A percentile compares a stretch with the other conserved stretches of the same genome.
Evolutionary conservation across 495 filamentous ascomycete genomes (phyloP).

Genomic region (Hypoxylon lienhwacheense): DNA sequence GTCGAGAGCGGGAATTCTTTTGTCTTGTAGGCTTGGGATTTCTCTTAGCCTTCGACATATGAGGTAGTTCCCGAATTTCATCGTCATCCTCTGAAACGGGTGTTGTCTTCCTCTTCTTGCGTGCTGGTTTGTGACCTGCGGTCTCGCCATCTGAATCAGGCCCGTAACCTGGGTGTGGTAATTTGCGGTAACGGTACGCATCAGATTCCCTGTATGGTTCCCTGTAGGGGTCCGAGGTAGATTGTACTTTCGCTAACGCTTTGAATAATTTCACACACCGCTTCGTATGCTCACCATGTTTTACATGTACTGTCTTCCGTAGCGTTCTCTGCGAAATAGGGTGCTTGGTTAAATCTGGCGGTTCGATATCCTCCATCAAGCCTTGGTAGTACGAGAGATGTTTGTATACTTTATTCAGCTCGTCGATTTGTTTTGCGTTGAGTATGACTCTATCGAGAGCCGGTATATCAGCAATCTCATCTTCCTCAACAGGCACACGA

Average conservation of each 20-base stretch:
- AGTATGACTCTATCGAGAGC: constrained; percentile 47
- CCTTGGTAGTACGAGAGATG: constrained; percentile 39
- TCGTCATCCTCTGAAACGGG: constrained; percentile 27
- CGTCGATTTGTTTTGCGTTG: constrained; percentile 37
- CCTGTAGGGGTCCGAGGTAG: constrained; percentile 25
- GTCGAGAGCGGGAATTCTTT: constrained; percentile 1
- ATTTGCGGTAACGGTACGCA: constrained; percentile 29
- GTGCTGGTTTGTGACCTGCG: constrained; percentile 11
- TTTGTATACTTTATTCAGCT: constrained; percentile 49
- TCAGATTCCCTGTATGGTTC: constrained; percentile 39
- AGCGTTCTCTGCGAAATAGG: constrained; percentile 45
- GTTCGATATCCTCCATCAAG: constrained; percentile 42
- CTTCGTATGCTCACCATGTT: constrained; percentile 53
- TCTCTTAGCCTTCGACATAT: constrained; percentile 10
- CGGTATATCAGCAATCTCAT: constrained; percentile 44
- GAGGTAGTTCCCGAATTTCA: constrained; percentile 27
- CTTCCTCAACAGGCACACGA: constrained; percentile 35
- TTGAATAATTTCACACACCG: constrained; percentile 50
- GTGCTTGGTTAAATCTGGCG: constrained; percentile 41
- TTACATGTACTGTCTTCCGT: constrained; percentile 44
- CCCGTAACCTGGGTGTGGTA: constrained; percentile 41
- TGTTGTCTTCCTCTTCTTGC: constrained; percentile 31
- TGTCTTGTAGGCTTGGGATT: background rate
- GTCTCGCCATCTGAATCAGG: constrained; percentile 34
- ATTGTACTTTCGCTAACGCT: constrained; percentile 39